Evolutionary conservation across 2,329 filamentous ascomycete species (phyloP).

Genomic region (Trichoderma lentiforme): DNA sequence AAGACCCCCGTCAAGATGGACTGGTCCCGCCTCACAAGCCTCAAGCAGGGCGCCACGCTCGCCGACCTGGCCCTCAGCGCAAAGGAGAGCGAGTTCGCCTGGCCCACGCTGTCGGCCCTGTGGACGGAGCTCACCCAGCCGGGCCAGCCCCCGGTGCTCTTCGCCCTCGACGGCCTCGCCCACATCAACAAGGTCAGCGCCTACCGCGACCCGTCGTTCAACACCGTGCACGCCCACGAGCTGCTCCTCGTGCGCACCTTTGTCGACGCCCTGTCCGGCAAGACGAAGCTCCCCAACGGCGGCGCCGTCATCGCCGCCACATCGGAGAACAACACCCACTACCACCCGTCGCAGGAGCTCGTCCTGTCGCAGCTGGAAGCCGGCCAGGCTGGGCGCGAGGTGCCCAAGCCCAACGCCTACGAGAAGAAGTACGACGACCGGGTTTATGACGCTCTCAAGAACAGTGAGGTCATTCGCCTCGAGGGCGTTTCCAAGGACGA

Average conservation of each 20-base stretch:
- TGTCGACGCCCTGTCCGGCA: constrained; percentile 65
- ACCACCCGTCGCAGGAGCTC: constrained; percentile 64
- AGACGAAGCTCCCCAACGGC: constrained; percentile 61
- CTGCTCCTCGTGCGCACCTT: constrained; percentile 74
- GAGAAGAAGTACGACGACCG: constrained; percentile 55
- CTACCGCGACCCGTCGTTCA: constrained; percentile 69
- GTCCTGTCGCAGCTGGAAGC: constrained; percentile 58
- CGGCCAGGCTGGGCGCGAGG: constrained; percentile 33
- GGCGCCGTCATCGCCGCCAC: constrained; percentile 75
- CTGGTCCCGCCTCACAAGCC: constrained; percentile 43
- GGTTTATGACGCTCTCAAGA: constrained; percentile 51
- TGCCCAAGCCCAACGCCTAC: constrained; percentile 51
- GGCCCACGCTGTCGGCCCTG: constrained; percentile 75
- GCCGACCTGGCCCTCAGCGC: constrained; percentile 67
- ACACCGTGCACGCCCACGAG: constrained; percentile 82
- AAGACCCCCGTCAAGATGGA: constrained; percentile 43
- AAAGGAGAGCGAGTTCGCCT: constrained; percentile 73
- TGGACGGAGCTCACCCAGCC: constrained; percentile 71
- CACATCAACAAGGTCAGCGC: constrained; percentile 76
- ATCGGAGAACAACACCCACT: constrained; percentile 66
- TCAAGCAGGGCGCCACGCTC: constrained; percentile 59
- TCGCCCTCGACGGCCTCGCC: constrained; percentile 73
- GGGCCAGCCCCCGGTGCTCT: constrained; percentile 59
- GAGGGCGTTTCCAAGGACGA: constrained; percentile 70
- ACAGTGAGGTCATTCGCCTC: constrained; percentile 54